Evolutionary conservation across 2,329 filamentous ascomycete species (phyloP), one percentile per base, ranked within the genome.

Genomic region (Aspergillus versicolor): DNA sequence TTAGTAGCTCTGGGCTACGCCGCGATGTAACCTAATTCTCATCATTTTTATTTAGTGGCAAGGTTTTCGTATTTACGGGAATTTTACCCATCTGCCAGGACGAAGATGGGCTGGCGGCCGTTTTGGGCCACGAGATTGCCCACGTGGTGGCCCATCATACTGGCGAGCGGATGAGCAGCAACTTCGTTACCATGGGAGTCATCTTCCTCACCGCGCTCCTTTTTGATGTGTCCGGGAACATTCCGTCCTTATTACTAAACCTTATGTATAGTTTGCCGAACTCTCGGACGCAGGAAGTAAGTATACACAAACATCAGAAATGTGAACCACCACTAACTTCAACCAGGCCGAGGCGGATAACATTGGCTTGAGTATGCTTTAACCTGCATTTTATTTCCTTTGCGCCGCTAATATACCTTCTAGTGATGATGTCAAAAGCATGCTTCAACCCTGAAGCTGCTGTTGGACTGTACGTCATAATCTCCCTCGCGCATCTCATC

Each of bases 51-150:
- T 30, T 1, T 52, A 78, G 79, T 4, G 84, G 84, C 5, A 87
- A 87, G 63, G 84, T 87, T 1, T 87, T 88, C 62, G 84, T 88
- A 1, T 86, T 85, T 63, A 82, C 82, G 2, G 85, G 85, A 2
- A 85, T 87, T 9, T 64, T 87, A 13, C 81, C 82, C 3, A 70
- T 86, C 22, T 85, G 82, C 60, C 58, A 73, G 44, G 77, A 79
- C 42, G 83, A 87, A 37, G 79, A 85, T 63, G 83, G 83, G 0
- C 71, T 87, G 15, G 85, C 85, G 6, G 82, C 84, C 1, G 83
- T 87, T 0, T 67, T 88, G 17, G 83, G 82, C 0, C 85, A 88
- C 66, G 85, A 88, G 65, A 87, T 88, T 64, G 83, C 83, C 3
- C 85, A 88, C 67, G 84, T 85, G n/a, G 78, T 84, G 2, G 82